Percentiles rank a stretch among this genome's conserved stretches.
These are phyloP conservation scores for Dactylorhiza incarnata DNA, from an alignment of 106 monocot species.

Conservation along the genomic window DNA sequence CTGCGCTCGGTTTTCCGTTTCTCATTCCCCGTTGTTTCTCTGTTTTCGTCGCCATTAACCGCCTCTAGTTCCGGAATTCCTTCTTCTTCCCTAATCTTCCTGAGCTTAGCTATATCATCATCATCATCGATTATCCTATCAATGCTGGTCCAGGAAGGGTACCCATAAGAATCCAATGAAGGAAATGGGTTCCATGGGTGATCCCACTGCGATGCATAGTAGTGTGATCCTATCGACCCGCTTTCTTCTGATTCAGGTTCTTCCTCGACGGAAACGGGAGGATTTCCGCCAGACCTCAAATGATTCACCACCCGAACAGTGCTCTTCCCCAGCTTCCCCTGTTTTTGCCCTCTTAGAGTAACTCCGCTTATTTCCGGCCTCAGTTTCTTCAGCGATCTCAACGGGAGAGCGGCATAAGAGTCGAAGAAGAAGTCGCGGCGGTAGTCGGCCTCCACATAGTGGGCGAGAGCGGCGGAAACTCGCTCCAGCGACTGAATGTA, in stretches of 20 bases:
- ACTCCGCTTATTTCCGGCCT: slow-evolving; percentile 32
- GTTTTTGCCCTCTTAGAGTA: not conserved
- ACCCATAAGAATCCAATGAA: slow-evolving; percentile 33
- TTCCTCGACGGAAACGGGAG: slow-evolving; percentile 63
- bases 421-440: slow-evolving; percentile 42
- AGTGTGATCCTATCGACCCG: slow-evolving; percentile 39
- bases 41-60: slow-evolving; percentile 15
- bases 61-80: slow-evolving; percentile 95
- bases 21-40: slow-evolving; percentile 4
- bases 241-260: slow-evolving; percentile 49
- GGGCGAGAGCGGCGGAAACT: slow-evolving; percentile 55
- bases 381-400: slow-evolving; percentile 53
- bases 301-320: slow-evolving; percentile 36
- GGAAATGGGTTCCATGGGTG: slow-evolving; percentile 73
- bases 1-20: not conserved
- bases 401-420: slow-evolving; percentile 45
- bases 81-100: slow-evolving; percentile 83
- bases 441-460: slow-evolving; percentile 57
- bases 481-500: slow-evolving; percentile 67
- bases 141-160: slow-evolving; percentile 23
- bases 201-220: slow-evolving; percentile 30
- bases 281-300: slow-evolving; percentile 44
- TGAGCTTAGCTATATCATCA: slow-evolving; percentile 65
- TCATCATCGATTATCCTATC: slow-evolving; percentile 37
- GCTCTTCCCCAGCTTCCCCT: slow-evolving; percentile 17